Evolutionary conservation across 108 stramenopile species (phyloP).

Genomic region (Aurantiochytrium sp.): DNA sequence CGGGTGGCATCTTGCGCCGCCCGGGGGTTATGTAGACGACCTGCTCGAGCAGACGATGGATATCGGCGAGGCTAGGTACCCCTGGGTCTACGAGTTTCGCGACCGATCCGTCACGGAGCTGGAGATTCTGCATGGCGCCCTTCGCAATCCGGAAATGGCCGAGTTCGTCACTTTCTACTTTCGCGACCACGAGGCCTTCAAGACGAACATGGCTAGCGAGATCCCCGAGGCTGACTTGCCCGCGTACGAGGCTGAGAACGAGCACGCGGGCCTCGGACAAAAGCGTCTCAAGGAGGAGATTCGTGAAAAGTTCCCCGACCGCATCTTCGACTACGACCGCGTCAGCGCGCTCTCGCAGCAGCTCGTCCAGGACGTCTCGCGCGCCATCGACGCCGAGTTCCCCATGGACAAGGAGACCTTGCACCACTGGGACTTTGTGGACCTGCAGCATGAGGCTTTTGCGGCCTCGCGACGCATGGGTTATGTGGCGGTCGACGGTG

Average conservation of each 20-base stretch:
- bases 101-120: constrained; percentile 19
- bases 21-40: background rate
- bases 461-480: constrained; percentile 1
- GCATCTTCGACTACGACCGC: background rate
- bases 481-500: background rate
- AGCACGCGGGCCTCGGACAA: background rate
- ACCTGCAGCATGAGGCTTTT: constrained; percentile 13
- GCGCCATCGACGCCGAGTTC: background rate
- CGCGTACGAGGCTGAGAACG: constrained; percentile 12
- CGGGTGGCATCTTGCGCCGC: constrained; percentile 29
- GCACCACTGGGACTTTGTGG: background rate
- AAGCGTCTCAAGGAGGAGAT: background rate
- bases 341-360: background rate
- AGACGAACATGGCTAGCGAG: background rate
- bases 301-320: background rate
- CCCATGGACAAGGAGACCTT: background rate
- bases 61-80: background rate
- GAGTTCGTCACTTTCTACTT: background rate
- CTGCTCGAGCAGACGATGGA: background rate
- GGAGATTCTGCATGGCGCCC: background rate
- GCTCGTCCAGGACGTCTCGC: background rate
- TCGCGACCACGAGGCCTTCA: constrained; percentile 5
- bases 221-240: background rate
- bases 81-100: background rate
- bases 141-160: background rate